These are phyloP conservation scores for Lipomyces spencermartinsiae DNA, from an alignment of 805 yeast genomes.

Conservation along the genomic window DNA sequence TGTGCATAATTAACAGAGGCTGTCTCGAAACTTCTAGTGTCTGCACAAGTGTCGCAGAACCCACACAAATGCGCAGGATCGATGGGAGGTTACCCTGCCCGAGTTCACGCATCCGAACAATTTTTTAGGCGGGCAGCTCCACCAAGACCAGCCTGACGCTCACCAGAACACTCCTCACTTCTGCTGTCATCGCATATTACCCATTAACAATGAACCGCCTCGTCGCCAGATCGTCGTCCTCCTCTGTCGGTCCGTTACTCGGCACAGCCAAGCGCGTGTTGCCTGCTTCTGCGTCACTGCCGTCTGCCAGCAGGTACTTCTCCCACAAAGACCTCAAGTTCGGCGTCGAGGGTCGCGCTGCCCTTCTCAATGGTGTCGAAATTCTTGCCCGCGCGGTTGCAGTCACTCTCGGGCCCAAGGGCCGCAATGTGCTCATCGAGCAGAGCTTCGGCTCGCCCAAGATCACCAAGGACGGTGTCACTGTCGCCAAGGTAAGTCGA, in stretches of 20 bases:
- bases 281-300: constrained; percentile 11
- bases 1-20: not conserved
- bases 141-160: not conserved
- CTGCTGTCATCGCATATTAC: not conserved
- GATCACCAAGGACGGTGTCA: constrained; percentile 98
- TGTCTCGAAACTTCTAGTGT: constrained; percentile 33
- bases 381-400: constrained; percentile 95
- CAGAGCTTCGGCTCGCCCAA: constrained; percentile 97
- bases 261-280: constrained; percentile 13
- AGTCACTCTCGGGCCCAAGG: constrained; percentile 96
- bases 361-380: constrained; percentile 91
- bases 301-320: constrained; percentile 15
- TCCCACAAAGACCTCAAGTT: constrained; percentile 91
- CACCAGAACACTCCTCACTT: not conserved
- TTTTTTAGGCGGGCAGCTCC: not conserved
- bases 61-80: constrained; percentile 16
- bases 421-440: constrained; percentile 95
- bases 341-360: constrained; percentile 97
- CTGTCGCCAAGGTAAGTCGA: constrained; percentile 70
- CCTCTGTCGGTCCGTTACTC: constrained; percentile 5
- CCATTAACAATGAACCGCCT: constrained; percentile 31
- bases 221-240: constrained; percentile 22
- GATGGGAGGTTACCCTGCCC: constrained; percentile 29
- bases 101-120: not conserved
- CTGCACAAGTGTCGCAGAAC: constrained; percentile 13